Evolutionary conservation across 2,329 filamentous ascomycete genomes (phyloP), one percentile per base, ranked within the genome.

Genomic region (Penicillium palitans): DNA sequence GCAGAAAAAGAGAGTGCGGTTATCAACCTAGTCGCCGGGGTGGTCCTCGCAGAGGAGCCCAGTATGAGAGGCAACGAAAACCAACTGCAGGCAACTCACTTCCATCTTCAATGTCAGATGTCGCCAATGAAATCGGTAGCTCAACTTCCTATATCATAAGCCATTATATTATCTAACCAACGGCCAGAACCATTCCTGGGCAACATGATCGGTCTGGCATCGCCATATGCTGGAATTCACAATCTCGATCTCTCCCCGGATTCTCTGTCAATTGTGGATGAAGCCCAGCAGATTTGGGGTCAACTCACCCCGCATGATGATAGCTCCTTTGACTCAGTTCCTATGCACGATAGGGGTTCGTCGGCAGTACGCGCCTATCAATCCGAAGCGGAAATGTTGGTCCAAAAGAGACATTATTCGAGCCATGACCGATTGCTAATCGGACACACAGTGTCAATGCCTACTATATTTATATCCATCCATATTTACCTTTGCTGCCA

Each of bases 381-480:
- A 39, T 65, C 45, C 17, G 67, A 69, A 39, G 59, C 44, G 10
- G 67, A 66, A 24, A 61, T 69, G 67, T 69, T 54, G 17, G 64
- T 54, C 10, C 9, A 33, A 17, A 50, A 52, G 7, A 6, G 7
- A 50, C 42, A 13, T 9, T 15, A 50, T 44, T 37, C 17, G 39
- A 55, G n/a, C 17, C 6, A 10, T 17, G 24, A 46, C 15, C 0
- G 31, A 33, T 8, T 17, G 17, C 56, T 61, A 13, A 56, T 39
- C 19, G 7, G 39, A 19, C 3, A 21, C 17, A 29, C 39, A 70
- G 68, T 42, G 9, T 59, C 19, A 69, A 69, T 39, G 66, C 67
- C 6, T 70, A 70, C 50, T 70, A 70, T 39, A 61, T 70, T 3
- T 68, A 61, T 35, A 64, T 70, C 42, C 68, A 70, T 41, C 61